Base-by-base conservation (phyloP, 2,329 filamentous ascomycete genomes). In the Daldinia sp. region DNA sequence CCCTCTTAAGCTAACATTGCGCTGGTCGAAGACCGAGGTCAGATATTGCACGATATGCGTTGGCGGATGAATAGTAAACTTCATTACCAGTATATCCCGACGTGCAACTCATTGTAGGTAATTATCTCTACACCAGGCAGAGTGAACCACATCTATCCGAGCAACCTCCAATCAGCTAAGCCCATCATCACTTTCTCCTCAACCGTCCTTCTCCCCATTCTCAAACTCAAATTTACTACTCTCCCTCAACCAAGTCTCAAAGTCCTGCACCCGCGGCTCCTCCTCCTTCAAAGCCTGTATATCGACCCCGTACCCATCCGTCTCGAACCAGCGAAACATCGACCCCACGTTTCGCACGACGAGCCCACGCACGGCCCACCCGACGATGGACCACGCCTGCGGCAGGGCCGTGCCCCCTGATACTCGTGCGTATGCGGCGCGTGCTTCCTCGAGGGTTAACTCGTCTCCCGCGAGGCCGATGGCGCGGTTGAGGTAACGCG, bases 301-400 rank as follows among this genome's bases (percentile, higher is more conserved):
- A 68, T 80, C 77, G 2, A 71, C 78, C 0, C 75, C 77, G 52
- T 79, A 80, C n/a, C 78, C 79, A n/a, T 74, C 69, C 10, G 66
- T 66, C 63, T 77, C 74, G 37, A 80, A 80, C 57, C 73, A 80
- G 10, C 35, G 25, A 45, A 79, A 78, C 77, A 79, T 80, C 4
- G 39, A 60, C 4, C 73, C 70, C 2, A 79, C 47, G 5, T 78
- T 74, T 10, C 64, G 61, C 2, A 75, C 59, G 2, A 63, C 15
- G 4, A 66, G 23, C 68, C 71, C 73, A 55, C 78, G 60, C 48
- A 75, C 19, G 1, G 68, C 66, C 57, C 63, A 70, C 2, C 73
- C 77, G 0, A 78, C 37, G 4, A 77, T 35, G 7, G 62, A 66
- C 69, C 70, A 77, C 0, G 73, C 71, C 69, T 75, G 70, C 29